Percentiles rank a stretch among this genome's conserved stretches.
Evolutionary conservation across 441 rosid species (phyloP).

Genomic region (Adansonia rubrostipa): DNA sequence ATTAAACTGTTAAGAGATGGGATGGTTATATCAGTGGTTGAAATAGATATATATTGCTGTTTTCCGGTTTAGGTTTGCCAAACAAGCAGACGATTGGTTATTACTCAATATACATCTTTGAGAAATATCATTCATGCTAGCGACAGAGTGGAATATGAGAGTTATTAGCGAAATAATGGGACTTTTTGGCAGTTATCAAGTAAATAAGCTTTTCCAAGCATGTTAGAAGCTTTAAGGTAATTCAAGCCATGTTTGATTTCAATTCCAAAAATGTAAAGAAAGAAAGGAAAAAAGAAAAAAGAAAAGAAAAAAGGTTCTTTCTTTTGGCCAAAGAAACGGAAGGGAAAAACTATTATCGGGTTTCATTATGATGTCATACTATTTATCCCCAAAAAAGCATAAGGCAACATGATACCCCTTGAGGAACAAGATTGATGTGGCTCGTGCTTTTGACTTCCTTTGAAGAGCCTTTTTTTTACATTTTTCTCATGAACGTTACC

Average conservation of each 20-base stretch:
- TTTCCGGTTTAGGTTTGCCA: conserved; percentile 1
- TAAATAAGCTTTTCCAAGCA: conserved; percentile 8
- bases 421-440: conserved; percentile 9
- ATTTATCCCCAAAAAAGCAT: background rate
- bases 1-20: conserved; percentile 19
- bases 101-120: background rate
- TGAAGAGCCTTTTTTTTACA: conserved; percentile 5
- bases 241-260: conserved; percentile 20
- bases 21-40: conserved; percentile 1
- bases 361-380: conserved; percentile 1
- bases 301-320: background rate
- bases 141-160: background rate
- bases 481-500: background rate
- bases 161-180: conserved; percentile 3
- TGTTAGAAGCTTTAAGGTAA: conserved; percentile 7
- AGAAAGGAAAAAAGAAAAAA: background rate
- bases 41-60: background rate
- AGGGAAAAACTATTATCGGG: background rate
- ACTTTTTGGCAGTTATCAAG: background rate
- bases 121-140: background rate
- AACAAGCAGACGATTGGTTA: background rate
- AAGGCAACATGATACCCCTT: background rate
- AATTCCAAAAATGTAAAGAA: conserved; percentile 6
- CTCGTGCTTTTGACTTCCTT: background rate
- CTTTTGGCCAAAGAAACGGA: background rate